A percentile compares a stretch with the other conserved stretches of the same genome.
Evolutionary conservation across 768 basidiomycete genomes (phyloP).

Genomic region (Rhodotorula graminis): DNA sequence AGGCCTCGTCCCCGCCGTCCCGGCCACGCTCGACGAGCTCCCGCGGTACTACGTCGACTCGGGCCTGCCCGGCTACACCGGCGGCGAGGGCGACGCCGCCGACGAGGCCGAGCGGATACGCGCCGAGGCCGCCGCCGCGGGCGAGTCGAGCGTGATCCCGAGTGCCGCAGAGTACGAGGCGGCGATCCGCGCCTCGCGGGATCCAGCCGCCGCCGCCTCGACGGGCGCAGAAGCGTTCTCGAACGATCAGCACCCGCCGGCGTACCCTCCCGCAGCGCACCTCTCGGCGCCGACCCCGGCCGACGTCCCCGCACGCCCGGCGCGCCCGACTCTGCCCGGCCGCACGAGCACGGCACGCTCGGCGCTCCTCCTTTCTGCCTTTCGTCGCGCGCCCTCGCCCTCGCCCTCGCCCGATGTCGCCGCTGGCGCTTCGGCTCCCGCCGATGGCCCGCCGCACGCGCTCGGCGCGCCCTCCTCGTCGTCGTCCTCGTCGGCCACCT

Average conservation of each 20-base stretch:
- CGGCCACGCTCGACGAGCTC: not conserved
- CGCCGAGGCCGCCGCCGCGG: not conserved
- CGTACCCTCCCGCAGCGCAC: not conserved
- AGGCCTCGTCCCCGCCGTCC: not conserved
- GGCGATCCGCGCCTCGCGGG: not conserved
- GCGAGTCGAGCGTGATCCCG: not conserved
- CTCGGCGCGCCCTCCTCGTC: no score
- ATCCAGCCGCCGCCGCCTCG: no score
- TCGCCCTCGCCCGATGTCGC: not conserved
- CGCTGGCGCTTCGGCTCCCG: not conserved
- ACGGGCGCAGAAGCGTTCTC: no score
- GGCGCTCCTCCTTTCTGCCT: not conserved
- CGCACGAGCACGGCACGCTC: not conserved
- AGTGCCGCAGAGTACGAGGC: conserved; percentile 19
- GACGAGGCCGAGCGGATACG: conserved; percentile 22
- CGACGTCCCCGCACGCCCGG: not conserved
- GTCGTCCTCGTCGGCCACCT: not conserved
- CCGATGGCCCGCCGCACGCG: not conserved
- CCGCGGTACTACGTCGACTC: conserved; percentile 9
- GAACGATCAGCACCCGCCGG: not conserved
- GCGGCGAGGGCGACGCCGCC: not conserved
- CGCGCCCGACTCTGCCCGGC: not conserved
- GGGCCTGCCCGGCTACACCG: not conserved
- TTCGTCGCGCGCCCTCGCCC: not conserved
- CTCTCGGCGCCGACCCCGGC: not conserved